These are phyloP conservation scores for Colletotrichum sp. DNA, from an alignment of 2,329 filamentous ascomycete genomes.

Conservation along the genomic window DNA sequence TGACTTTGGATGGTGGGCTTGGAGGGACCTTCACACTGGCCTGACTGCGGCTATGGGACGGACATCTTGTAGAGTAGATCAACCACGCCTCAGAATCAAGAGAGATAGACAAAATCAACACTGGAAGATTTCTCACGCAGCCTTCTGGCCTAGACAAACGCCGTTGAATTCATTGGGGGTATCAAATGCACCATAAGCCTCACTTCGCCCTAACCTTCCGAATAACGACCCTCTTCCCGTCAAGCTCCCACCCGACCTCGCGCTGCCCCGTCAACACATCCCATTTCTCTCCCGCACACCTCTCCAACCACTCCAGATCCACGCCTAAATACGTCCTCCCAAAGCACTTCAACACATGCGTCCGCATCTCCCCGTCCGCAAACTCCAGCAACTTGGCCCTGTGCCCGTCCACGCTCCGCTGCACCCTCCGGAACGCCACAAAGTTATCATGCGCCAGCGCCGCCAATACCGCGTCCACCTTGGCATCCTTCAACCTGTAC, in stretches of 20 bases:
- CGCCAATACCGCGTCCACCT: slow-evolving; percentile 70
- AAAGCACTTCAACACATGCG: slow-evolving; percentile 85
- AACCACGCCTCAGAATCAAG: neutral
- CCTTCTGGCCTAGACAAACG: neutral
- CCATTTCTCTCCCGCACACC: slow-evolving; percentile 74
- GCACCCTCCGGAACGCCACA: slow-evolving; percentile 75
- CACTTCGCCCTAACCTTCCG: slow-evolving; percentile 49
- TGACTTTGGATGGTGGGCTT: neutral
- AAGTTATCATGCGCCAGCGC: slow-evolving; percentile 85
- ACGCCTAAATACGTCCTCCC: slow-evolving; percentile 81
- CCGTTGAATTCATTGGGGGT: neutral
- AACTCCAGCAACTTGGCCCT: slow-evolving; percentile 81
- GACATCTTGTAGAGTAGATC: neutral
- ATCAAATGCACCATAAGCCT: slow-evolving; percentile 3
- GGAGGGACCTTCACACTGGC: rapidly evolving
- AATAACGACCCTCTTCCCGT: slow-evolving; percentile 78
- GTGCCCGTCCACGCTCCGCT: slow-evolving; percentile 79
- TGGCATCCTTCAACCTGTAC: slow-evolving; percentile 68
- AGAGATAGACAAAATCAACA: neutral
- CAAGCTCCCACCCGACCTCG: slow-evolving; percentile 85
- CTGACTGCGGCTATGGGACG: rapidly evolving
- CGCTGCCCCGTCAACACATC: slow-evolving; percentile 68
- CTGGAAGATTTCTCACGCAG: rapidly evolving
- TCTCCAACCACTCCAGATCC: slow-evolving; percentile 72
- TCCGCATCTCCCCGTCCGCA: slow-evolving; percentile 75